These are phyloP conservation scores for Podila horticola DNA, from an alignment of 192 early-diverging fungal species.

Conservation along the genomic window DNA sequence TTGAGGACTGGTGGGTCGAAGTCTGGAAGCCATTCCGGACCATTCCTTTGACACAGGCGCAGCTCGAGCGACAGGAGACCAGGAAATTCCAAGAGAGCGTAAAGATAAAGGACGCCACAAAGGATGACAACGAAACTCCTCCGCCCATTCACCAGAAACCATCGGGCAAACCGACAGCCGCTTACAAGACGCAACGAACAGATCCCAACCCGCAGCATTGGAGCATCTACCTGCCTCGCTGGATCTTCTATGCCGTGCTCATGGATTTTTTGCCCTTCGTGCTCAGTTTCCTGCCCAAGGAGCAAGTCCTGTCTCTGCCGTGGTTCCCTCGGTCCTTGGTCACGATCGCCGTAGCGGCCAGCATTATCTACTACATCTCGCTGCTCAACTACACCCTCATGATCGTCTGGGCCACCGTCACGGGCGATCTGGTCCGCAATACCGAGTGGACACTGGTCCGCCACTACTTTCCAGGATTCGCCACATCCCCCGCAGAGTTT, in stretches of 20 bases:
- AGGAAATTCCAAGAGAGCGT: background rate
- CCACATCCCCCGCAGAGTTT: constrained; percentile 39
- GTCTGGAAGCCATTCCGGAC: constrained; percentile 46
- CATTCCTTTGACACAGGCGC: constrained; percentile 31
- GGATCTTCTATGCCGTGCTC: constrained; percentile 26
- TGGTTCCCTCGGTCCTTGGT: constrained; percentile 2
- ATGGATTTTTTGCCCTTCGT: constrained; percentile 25
- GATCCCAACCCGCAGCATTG: constrained; percentile 44
- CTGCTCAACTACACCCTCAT: constrained; percentile 42
- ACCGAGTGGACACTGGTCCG: constrained; percentile 45
- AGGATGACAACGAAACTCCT: background rate
- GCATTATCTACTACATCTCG: constrained; percentile 41
- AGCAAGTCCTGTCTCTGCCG: constrained; percentile 16
- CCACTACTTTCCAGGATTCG: constrained; percentile 44
- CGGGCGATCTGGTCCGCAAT: constrained; percentile 27
- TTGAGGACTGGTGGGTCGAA: constrained; percentile 45
- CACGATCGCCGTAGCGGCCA: constrained; percentile 6
- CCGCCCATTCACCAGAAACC: background rate
- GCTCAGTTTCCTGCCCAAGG: constrained; percentile 30
- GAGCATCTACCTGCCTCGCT: constrained; percentile 40
- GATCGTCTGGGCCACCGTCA: constrained; percentile 33
- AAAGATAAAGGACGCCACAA: background rate
- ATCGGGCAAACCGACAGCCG: constrained; percentile 12
- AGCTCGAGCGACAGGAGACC: constrained; percentile 31
- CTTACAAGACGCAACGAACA: constrained; percentile 1